A percentile compares a stretch with the other conserved stretches of the same genome.
Evolutionary conservation across 139 green algal species (phyloP).

Genomic region (Zygnema cylindricum): DNA sequence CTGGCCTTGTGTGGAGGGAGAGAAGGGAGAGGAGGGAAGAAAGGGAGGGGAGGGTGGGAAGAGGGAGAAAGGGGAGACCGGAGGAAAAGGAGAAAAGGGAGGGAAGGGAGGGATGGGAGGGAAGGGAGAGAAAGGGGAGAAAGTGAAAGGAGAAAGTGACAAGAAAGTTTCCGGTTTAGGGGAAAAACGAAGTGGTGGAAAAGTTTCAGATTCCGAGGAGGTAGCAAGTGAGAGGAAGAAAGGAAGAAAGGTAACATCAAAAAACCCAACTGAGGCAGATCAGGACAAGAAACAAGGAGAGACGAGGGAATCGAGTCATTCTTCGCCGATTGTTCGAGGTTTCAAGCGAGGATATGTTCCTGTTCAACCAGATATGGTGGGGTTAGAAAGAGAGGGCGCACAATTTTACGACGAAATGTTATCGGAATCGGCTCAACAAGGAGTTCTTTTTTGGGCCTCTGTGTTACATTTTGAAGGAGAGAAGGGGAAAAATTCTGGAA

Average conservation of each 20-base stretch:
- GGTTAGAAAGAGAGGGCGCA: not conserved
- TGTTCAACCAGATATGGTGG: not conserved
- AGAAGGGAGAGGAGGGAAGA: not conserved
- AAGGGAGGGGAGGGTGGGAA: not conserved
- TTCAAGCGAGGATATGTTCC: not conserved
- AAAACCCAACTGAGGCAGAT: not conserved
- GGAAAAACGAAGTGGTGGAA: not conserved
- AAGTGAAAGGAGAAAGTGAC: no score
- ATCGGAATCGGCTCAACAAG: not conserved
- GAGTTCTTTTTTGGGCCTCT: not conserved
- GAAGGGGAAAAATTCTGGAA: not conserved
- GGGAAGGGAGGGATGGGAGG: not conserved
- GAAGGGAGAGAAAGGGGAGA: slow-evolving; percentile 26
- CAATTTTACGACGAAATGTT: not conserved
- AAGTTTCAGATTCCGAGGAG: slow-evolving; percentile 8
- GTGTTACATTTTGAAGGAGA: not conserved
- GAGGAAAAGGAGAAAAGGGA: no score
- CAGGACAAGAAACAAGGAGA: not conserved
- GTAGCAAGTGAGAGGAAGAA: not conserved
- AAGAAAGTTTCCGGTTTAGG: not conserved
- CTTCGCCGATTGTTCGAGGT: not conserved
- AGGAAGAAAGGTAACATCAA: not conserved
- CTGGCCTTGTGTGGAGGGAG: not conserved
- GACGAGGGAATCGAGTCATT: not conserved
- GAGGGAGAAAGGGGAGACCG: not conserved